Evolutionary conservation across 2,329 filamentous ascomycete genomes (phyloP), one percentile per base, ranked within the genome.

Genomic region (Epichloe sibirici): DNA sequence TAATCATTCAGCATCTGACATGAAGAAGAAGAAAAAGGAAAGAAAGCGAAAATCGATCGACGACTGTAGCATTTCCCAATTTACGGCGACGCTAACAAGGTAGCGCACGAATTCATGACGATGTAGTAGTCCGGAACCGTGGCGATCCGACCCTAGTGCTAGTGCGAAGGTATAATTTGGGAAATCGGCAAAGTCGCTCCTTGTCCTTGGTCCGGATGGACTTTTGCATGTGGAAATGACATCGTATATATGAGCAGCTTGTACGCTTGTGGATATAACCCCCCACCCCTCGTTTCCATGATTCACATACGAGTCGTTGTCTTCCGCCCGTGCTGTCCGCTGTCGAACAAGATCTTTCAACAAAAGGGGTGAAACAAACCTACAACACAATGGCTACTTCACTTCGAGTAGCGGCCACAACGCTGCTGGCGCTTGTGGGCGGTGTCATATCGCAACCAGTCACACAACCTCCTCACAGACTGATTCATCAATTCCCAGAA

Each of bases 401-500:
- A 3, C 9, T 48, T 34, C 46, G 25, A 13, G 38, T 13, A 28
- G 37, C 46, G 13, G 8, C 35, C 46, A 2, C 23, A 3, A 23
- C 23, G 21, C 46, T 48, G 46, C 46, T 48, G 35, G 21, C 46
- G 5, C 46, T 48, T 13, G 15, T 31, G 12, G 35, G 46, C 35
- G 12, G 17, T 8, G 46, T 35, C 46, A 5, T 7, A 28, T 39
- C 46, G 13, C 34, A 28, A 43, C 38, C 15, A 25, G 6, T 13
- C 11, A 21, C 37, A 25, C 31, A 23, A n/a, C n/a, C 37, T 12
- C 25, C 23, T 34, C 49, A 44, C 28, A 40, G 51, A 11, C 17
- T 48, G n/a, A 9, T 52, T 17, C 38, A 53, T 34, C 48, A 53
- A 23, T 51, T 53, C 17, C 51, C 51, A 3, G 31, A 37, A 2